phyloP scores from a whole-genome alignment of 768 basidiomycete genomes.

The Vararia minispora region DNA sequence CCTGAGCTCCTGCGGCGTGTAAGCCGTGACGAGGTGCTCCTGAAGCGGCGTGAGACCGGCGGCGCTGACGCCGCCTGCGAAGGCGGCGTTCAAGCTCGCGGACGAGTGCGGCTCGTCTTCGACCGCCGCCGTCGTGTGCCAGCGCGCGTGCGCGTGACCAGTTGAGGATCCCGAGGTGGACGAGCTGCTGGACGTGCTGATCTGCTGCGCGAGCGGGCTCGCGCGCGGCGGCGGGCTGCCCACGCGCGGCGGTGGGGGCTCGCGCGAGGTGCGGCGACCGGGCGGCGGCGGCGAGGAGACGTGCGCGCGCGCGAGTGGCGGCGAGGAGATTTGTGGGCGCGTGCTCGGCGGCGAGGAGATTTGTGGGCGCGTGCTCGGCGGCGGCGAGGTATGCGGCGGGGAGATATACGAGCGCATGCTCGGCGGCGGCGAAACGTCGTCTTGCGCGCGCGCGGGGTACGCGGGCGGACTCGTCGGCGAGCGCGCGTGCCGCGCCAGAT shows the following conservation, averaged over 20 bases:
- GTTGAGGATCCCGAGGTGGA: constrained; percentile 16
- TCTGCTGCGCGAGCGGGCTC: constrained; percentile 53
- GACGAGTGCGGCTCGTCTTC: constrained; percentile 23
- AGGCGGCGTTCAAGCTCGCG: constrained; percentile 24
- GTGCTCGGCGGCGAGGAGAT: constrained; percentile 14
- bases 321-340: constrained; percentile 7
- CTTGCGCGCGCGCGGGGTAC: too few species aligned
- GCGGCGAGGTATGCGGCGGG: constrained; percentile 5
- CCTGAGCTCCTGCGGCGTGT: constrained; percentile 57
- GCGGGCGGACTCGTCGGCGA: too few species aligned
- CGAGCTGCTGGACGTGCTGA: constrained; percentile 33
- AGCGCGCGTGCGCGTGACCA: constrained; percentile 20
- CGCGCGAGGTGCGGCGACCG: too few species aligned
- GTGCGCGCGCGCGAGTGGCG: constrained; percentile 14
- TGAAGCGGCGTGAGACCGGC: constrained; percentile 31
- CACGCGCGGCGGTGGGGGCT: too few species aligned
- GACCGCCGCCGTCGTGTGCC: constrained; percentile 19
- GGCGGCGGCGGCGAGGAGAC: constrained; percentile 16
- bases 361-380: constrained; percentile 4
- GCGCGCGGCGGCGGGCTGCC: too few species aligned
- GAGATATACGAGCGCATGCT: constrained; percentile 6
- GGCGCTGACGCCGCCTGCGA: constrained; percentile 15
- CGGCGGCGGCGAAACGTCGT: constrained; percentile 8
- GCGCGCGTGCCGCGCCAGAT: constrained; percentile 17
- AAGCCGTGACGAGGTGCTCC: constrained; percentile 62